phyloP scores from a whole-genome alignment of 2,329 filamentous ascomycete genomes.

The Talaromyces sp. region DNA sequence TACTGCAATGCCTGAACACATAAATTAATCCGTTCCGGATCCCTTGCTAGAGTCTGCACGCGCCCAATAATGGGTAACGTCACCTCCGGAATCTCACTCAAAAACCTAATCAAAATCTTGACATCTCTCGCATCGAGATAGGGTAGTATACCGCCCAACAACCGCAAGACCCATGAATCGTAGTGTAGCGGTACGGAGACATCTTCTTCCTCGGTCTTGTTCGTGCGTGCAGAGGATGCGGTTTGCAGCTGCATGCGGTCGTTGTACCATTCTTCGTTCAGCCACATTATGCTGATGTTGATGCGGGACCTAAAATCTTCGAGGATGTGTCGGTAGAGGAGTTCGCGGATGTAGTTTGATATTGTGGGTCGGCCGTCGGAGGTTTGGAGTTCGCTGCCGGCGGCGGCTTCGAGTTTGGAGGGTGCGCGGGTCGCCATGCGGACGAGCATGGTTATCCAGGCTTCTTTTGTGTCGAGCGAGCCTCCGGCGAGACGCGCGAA shows the following conservation, averaged over 20 bases:
- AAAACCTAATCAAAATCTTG: slow-evolving; percentile 82
- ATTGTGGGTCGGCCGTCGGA: slow-evolving; percentile 35
- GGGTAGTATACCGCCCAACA: slow-evolving; percentile 85
- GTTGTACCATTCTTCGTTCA: slow-evolving; percentile 98
- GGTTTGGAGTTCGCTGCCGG: slow-evolving; percentile 27
- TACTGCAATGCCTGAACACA: slow-evolving; percentile 59
- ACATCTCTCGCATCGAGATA: slow-evolving; percentile 84
- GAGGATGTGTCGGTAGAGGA: slow-evolving; percentile 79
- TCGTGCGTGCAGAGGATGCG: slow-evolving; percentile 44
- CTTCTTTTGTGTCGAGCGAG: slow-evolving; percentile 74
- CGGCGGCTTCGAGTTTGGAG: slow-evolving; percentile 62
- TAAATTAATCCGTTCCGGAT: slow-evolving; percentile 62
- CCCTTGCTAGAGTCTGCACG: slow-evolving; percentile 63
- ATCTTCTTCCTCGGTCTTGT: slow-evolving; percentile 51
- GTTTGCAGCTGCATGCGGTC: slow-evolving; percentile 62
- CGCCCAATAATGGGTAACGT: slow-evolving; percentile 69
- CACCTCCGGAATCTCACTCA: slow-evolving; percentile 86
- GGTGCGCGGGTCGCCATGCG: slow-evolving; percentile 78
- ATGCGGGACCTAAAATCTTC: slow-evolving; percentile 90
- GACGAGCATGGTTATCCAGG: slow-evolving; percentile 85
- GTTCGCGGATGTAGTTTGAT: slow-evolving; percentile 70
- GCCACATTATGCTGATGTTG: slow-evolving; percentile 86
- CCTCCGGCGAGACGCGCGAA: slow-evolving; percentile 82
- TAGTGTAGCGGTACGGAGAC: slow-evolving; percentile 60
- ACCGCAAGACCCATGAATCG: slow-evolving; percentile 71